A percentile compares a stretch with the other conserved stretches of the same genome.
These are phyloP conservation scores for Pseudoperonospora humuli DNA, from an alignment of 352 stramenopile species.

Conservation along the genomic window DNA sequence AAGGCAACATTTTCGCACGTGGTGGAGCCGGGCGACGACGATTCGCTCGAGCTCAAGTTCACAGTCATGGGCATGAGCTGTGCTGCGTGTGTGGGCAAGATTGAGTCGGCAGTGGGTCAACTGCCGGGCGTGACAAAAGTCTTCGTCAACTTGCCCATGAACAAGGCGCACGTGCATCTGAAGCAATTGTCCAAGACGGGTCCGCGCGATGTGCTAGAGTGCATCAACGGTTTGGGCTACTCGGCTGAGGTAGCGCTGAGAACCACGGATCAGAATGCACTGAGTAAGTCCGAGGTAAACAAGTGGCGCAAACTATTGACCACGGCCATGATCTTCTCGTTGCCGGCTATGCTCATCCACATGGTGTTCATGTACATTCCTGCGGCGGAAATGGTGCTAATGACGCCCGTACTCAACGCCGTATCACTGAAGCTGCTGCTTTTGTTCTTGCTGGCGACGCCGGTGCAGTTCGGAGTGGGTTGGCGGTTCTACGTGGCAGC, in stretches of 20 bases:
- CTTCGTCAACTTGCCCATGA: conserved; percentile 46
- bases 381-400: conserved; percentile 48
- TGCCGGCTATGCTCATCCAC: conserved; percentile 79
- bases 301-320: conserved; percentile 72
- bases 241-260: conserved; percentile 41
- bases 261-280: conserved; percentile 47
- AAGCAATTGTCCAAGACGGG: conserved; percentile 71
- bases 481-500: conserved; percentile 74
- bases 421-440: conserved; percentile 73
- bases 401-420: conserved; percentile 69
- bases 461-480: conserved; percentile 80
- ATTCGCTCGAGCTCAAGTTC: conserved; percentile 79
- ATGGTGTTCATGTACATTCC: conserved; percentile 84
- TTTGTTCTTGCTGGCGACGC: conserved; percentile 78
- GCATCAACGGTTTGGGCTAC: conserved; percentile 60
- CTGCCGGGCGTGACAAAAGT: conserved; percentile 72
- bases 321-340: conserved; percentile 74
- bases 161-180: conserved; percentile 73
- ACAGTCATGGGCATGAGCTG: conserved; percentile 61
- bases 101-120: conserved; percentile 53
- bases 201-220: conserved; percentile 62
- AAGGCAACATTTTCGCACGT: conserved; percentile 68
- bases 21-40: conserved; percentile 64
- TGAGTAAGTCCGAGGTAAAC: conserved; percentile 63
- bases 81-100: conserved; percentile 50